A percentile compares a stretch with the other conserved stretches of the same genome.
phyloP scores from a whole-genome alignment of 139 green algal genomes.

The Zygnema cylindricum region DNA sequence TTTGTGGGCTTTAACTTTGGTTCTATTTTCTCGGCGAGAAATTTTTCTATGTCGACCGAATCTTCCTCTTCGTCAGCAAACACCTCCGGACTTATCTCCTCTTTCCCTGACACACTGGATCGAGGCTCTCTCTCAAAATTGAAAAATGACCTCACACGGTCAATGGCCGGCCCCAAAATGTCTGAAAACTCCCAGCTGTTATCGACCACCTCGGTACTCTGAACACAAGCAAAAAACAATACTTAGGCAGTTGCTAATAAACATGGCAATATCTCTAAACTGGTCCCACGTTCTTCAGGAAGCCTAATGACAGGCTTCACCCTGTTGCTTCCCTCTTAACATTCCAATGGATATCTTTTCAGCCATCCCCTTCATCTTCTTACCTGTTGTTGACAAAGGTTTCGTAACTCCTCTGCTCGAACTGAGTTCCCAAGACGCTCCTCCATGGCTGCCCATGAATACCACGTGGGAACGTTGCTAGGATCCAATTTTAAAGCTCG shows the following conservation, averaged over 20 bases:
- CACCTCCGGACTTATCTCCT: not conserved
- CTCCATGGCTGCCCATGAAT: constrained; percentile 90
- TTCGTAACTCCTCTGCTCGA: constrained; percentile 85
- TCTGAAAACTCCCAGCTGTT: constrained; percentile 27
- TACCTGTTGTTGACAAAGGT: constrained; percentile 69
- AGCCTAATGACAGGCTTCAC: too few relatives aligned
- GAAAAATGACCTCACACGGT: constrained; percentile 39
- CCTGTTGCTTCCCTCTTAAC: too few relatives aligned
- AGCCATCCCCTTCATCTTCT: too few relatives aligned
- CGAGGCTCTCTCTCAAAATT: not conserved
- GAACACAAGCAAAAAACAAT: not conserved
- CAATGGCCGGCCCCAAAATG: constrained; percentile 30
- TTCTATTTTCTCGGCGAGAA: not conserved
- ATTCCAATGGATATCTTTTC: too few relatives aligned
- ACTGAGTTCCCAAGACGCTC: constrained; percentile 76
- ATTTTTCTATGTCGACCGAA: not conserved
- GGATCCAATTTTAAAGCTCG: constrained; percentile 79
- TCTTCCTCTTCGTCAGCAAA: not conserved
- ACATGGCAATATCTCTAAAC: too few relatives aligned
- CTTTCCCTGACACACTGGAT: not conserved
- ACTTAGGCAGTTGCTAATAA: not conserved
- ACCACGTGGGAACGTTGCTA: constrained; percentile 58
- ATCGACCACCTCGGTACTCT: constrained; percentile 40
- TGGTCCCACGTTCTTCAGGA: too few relatives aligned
- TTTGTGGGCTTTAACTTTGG: not conserved